Percentiles rank a stretch among this genome's conserved stretches.
Evolutionary conservation across 345 rosid genomes (phyloP).

Genomic region (Boechera divaricarpa): DNA sequence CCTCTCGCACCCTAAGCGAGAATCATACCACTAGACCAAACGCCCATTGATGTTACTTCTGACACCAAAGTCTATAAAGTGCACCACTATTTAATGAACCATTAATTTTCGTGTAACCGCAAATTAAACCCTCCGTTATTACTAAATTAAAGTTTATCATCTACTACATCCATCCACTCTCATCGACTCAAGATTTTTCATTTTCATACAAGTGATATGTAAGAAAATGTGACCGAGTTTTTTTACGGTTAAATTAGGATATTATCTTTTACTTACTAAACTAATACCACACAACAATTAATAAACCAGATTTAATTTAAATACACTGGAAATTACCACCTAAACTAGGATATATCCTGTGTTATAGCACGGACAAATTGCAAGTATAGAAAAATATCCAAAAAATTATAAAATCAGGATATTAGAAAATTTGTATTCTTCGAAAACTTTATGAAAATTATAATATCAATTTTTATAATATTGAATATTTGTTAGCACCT

Average conservation of each 20-base stretch:
- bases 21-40: constrained; percentile 93
- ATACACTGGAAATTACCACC: not conserved
- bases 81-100: fast-evolving
- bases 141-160: not conserved
- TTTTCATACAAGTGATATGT: not conserved
- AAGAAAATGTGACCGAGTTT: not conserved
- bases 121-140: not conserved
- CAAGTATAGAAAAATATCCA: too few species aligned
- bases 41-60: constrained; percentile 39
- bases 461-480: too few species aligned
- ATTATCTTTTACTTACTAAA: not conserved
- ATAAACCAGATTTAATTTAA: not conserved
- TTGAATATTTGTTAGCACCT: too few species aligned
- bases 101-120: not conserved
- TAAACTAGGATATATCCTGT: too few species aligned
- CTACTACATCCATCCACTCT: not conserved
- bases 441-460: too few species aligned
- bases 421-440: too few species aligned
- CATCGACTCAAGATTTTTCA: too few species aligned
- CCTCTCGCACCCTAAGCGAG: constrained; percentile 94
- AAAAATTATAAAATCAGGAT: too few species aligned
- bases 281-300: not conserved
- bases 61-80: fast-evolving
- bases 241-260: not conserved
- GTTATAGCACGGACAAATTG: too few species aligned